Percentiles rank a stretch among this genome's conserved stretches.
These are phyloP conservation scores for Ceratobasidium theobromae DNA, from an alignment of 1,284 basidiomycete genomes.

Conservation along the genomic window DNA sequence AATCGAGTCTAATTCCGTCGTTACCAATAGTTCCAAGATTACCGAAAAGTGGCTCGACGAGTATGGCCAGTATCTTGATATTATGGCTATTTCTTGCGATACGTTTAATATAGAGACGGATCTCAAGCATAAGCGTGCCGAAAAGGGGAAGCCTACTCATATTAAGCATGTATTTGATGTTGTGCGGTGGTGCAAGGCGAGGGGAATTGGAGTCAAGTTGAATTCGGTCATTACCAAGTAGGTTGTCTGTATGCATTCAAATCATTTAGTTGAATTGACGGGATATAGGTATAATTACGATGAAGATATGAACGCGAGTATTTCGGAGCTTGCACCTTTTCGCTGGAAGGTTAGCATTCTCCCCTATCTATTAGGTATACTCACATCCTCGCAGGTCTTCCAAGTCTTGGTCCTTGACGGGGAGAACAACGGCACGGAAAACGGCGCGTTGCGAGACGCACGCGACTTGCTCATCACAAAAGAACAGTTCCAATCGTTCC, in stretches of 20 bases:
- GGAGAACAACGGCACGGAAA: conserved; percentile 41
- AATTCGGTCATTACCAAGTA: conserved; percentile 46
- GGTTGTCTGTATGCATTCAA: neutral
- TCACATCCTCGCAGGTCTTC: conserved; percentile 39
- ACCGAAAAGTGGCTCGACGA: conserved; percentile 48
- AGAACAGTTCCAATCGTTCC: conserved; percentile 46
- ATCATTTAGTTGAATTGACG: conserved; percentile 1
- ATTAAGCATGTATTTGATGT: conserved; percentile 45
- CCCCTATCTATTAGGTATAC: neutral
- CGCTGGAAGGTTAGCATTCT: conserved; percentile 44
- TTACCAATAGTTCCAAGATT: conserved; percentile 49
- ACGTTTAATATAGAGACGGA: conserved; percentile 48
- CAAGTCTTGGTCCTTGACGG: conserved; percentile 47
- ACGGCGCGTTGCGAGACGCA: conserved; percentile 45
- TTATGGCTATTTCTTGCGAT: conserved; percentile 51
- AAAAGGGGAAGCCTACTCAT: conserved; percentile 42
- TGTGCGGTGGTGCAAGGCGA: conserved; percentile 43
- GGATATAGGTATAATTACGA: conserved; percentile 44
- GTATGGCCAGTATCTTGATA: conserved; percentile 47
- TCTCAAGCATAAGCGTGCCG: conserved; percentile 43
- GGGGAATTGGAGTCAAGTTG: conserved; percentile 48
- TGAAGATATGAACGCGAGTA: conserved; percentile 44
- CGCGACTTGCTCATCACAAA: conserved; percentile 43
- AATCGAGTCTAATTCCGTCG: conserved; percentile 47
- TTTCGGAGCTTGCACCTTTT: conserved; percentile 40